Evolutionary conservation across 2,329 filamentous ascomycete genomes (phyloP).

Genomic region (Sporothrix protearum): DNA sequence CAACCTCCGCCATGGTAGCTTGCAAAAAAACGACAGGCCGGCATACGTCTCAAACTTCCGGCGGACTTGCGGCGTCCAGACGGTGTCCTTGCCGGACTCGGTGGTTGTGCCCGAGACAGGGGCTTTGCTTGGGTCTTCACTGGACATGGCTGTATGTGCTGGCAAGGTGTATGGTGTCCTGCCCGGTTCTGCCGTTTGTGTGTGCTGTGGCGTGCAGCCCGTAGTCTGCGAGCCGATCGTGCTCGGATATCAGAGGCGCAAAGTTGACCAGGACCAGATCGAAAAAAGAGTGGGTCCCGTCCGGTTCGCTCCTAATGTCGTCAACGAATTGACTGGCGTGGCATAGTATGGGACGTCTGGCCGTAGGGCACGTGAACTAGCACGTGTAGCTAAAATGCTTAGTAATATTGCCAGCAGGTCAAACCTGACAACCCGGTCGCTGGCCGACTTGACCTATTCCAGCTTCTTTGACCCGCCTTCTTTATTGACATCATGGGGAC

Average conservation of each 20-base stretch:
- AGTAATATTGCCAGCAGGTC: neutral
- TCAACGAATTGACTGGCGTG: neutral
- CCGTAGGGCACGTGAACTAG: neutral
- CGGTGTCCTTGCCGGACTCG: neutral
- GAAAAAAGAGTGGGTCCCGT: neutral
- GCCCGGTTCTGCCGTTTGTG: neutral
- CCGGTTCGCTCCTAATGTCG: neutral
- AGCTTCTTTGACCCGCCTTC: neutral
- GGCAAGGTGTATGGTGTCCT: neutral
- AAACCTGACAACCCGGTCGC: neutral
- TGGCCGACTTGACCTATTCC: neutral
- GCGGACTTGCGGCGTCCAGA: slow-evolving; percentile 57
- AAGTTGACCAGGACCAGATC: neutral
- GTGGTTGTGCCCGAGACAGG: neutral
- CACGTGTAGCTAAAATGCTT: neutral
- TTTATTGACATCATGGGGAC: neutral
- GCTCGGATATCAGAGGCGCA: neutral
- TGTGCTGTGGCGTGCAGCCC: neutral
- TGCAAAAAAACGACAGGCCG: neutral
- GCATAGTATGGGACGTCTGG: no score
- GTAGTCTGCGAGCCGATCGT: neutral
- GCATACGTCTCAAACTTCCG: slow-evolving; percentile 62
- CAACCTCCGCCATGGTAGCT: no score
- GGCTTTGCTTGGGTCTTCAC: neutral
- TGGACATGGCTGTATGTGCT: neutral